These are phyloP conservation scores for Russula lepida DNA, from an alignment of 768 basidiomycete species.

Conservation along the genomic window DNA sequence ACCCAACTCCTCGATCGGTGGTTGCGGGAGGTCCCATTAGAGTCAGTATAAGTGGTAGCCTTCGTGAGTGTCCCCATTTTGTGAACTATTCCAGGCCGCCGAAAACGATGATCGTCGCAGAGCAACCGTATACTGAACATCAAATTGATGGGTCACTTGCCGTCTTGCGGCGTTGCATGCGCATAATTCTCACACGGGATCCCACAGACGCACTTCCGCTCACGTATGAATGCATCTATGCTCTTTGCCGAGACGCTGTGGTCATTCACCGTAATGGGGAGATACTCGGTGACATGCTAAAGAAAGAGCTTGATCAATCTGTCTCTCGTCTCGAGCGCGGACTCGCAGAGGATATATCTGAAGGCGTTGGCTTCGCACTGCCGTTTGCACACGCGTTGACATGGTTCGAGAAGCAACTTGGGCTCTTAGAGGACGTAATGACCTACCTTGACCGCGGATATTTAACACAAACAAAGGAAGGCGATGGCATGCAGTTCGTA, in stretches of 20 bases:
- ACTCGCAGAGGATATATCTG: conserved; percentile 27
- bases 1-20: conserved; percentile 20
- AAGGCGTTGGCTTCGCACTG: conserved; percentile 46
- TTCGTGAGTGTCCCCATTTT: conserved; percentile 22
- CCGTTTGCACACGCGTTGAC: conserved; percentile 47
- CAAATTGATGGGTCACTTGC: conserved; percentile 24
- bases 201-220: conserved; percentile 31
- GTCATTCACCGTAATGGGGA: conserved; percentile 45
- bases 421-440: conserved; percentile 25
- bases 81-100: background rate
- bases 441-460: conserved; percentile 1
- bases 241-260: conserved; percentile 49
- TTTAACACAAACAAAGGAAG: conserved; percentile 29
- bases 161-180: conserved; percentile 33
- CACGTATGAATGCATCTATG: conserved; percentile 51
- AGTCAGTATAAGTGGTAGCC: conserved; percentile 40
- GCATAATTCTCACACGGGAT: conserved; percentile 29
- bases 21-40: conserved; percentile 32
- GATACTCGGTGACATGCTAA: conserved; percentile 48
- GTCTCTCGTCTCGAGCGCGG: conserved; percentile 33
- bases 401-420: conserved; percentile 61
- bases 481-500: conserved; percentile 27
- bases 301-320: conserved; percentile 52
- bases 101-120: conserved; percentile 12
- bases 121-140: conserved; percentile 5